phyloP scores from a whole-genome alignment of 2,329 filamentous ascomycete species.

The Dothideomycetidae sp. region DNA sequence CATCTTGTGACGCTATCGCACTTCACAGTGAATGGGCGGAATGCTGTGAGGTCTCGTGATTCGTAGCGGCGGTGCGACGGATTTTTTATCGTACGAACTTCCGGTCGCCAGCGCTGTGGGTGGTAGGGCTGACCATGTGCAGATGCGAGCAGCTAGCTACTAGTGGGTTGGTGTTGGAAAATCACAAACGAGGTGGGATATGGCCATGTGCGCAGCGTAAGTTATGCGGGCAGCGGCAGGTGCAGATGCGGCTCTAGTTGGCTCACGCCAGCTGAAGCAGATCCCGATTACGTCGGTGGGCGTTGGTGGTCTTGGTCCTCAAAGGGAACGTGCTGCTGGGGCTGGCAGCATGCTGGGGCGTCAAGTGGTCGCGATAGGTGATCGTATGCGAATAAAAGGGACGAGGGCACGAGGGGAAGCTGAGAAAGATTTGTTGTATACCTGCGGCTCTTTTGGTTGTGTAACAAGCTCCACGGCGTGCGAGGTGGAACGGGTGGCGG shows the following conservation, averaged over 20 bases:
- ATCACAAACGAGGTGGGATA: too few relatives aligned
- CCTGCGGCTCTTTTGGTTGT: not conserved
- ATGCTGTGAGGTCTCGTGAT: too few relatives aligned
- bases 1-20: too few relatives aligned
- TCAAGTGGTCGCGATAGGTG: not conserved
- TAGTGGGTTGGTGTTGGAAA: too few relatives aligned
- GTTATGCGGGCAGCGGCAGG: not conserved
- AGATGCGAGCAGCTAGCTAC: too few relatives aligned
- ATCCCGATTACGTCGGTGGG: not conserved
- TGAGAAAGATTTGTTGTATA: not conserved
- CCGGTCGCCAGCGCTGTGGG: not conserved
- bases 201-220: too few relatives aligned
- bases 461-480: not conserved
- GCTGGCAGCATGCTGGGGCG: too few relatives aligned
- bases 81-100: not conserved
- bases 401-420: not conserved
- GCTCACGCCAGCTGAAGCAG: not conserved
- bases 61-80: too few relatives aligned
- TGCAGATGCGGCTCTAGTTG: not conserved
- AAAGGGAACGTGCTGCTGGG: too few relatives aligned
- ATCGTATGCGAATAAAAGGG: not conserved
- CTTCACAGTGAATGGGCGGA: too few relatives aligned
- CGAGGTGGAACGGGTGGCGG: not conserved
- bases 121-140: not conserved
- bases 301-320: too few relatives aligned